A percentile compares a stretch with the other conserved stretches of the same genome.
phyloP scores from a whole-genome alignment of 805 yeast species.

The Debaryomyces prosopidis region DNA sequence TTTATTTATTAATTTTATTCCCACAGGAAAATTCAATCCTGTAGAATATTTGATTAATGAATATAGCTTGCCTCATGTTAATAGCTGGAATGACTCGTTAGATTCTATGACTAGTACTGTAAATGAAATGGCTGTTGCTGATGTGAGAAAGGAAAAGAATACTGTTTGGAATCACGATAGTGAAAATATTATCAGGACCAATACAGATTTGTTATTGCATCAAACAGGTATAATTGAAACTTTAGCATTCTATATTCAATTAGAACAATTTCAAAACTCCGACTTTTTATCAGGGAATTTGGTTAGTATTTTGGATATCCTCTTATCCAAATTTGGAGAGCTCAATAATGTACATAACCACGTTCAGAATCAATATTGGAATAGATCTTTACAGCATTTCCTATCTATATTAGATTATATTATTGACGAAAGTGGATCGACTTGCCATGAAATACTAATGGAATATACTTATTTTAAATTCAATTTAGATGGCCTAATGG shows the following conservation, averaged over 20 bases:
- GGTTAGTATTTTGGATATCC: slow-evolving; percentile 25
- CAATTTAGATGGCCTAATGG: slow-evolving; percentile 8
- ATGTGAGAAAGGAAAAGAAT: slow-evolving; percentile 21
- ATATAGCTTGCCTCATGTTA: slow-evolving; percentile 32
- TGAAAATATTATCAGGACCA: slow-evolving; percentile 21
- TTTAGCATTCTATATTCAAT: slow-evolving; percentile 35
- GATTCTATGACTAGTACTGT: slow-evolving; percentile 18
- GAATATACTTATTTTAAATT: slow-evolving; percentile 31
- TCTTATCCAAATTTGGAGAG: slow-evolving; percentile 31
- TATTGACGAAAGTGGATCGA: slow-evolving; percentile 37
- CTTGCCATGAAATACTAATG: slow-evolving; percentile 36
- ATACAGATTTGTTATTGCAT: slow-evolving; percentile 18
- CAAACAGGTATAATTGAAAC: slow-evolving; percentile 36
- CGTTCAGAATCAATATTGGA: slow-evolving; percentile 35
- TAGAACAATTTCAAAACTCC: slow-evolving; percentile 39
- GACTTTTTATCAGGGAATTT: slow-evolving; percentile 34
- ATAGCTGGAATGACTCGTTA: slow-evolving; percentile 29
- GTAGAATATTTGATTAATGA: slow-evolving; percentile 32
- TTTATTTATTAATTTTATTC: slow-evolving; percentile 36
- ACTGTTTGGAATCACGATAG: slow-evolving; percentile 23
- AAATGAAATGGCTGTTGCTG: slow-evolving; percentile 12
- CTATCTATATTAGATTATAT: slow-evolving; percentile 26
- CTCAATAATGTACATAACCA: slow-evolving; percentile 21
- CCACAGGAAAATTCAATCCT: slow-evolving; percentile 37
- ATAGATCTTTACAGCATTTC: slow-evolving; percentile 29